Evolutionary conservation across 805 yeast genomes (phyloP).

Genomic region (Cephaloascus fragrans): DNA sequence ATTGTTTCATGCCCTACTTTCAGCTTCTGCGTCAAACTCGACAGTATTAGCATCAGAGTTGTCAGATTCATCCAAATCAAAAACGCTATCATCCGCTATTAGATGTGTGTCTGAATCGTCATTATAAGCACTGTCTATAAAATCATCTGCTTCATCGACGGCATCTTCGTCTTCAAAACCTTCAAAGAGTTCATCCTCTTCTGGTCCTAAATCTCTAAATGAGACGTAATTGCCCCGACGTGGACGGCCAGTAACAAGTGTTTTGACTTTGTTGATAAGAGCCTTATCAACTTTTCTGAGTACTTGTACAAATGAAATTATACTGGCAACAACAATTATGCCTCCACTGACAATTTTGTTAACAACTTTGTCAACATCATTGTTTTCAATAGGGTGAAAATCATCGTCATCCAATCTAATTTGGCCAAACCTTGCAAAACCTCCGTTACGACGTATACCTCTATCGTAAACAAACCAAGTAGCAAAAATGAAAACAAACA

Average conservation of each 20-base stretch:
- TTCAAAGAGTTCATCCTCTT: not conserved
- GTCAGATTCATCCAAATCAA: conserved; percentile 21
- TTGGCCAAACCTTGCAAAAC: conserved; percentile 71
- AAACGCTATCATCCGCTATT: conserved; percentile 19
- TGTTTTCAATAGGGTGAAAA: conserved; percentile 53
- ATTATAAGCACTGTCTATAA: conserved; percentile 6
- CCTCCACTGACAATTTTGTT: conserved; percentile 54
- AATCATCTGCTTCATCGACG: conserved; percentile 40
- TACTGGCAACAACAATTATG: conserved; percentile 32
- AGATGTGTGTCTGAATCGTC: not conserved
- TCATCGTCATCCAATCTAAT: conserved; percentile 75
- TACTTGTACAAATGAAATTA: conserved; percentile 23
- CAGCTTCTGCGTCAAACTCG: not conserved
- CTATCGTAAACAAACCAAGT: conserved; percentile 67
- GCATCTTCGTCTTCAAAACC: not conserved
- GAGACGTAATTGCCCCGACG: not conserved
- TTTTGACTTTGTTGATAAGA: not conserved
- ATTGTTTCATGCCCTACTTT: no score
- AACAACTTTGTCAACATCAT: conserved; percentile 46
- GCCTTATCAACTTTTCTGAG: not conserved
- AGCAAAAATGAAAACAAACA: conserved; percentile 39
- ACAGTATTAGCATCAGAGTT: conserved; percentile 6
- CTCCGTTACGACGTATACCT: conserved; percentile 74
- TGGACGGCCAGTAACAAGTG: not conserved
- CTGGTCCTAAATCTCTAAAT: not conserved